Conservation (phyloP, 306 rosid genomes). For the Trifolium subterraneum region DNA sequence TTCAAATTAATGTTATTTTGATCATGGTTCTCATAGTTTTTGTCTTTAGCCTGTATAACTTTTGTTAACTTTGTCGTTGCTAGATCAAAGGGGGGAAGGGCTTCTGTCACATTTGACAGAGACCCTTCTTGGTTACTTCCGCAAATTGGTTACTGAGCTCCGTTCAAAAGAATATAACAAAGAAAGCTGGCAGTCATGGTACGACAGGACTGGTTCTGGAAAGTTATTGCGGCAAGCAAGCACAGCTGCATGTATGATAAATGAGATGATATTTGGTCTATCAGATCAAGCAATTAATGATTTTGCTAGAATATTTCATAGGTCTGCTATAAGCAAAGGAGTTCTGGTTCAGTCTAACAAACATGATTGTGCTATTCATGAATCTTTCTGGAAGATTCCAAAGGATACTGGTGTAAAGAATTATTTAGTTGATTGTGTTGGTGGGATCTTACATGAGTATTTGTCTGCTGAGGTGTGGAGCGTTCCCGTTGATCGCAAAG, state of each 20-base stretch:
- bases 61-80: constrained; percentile 36
- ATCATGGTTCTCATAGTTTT: constrained; percentile 27
- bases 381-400: constrained; percentile 67
- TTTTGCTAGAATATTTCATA: constrained; percentile 68
- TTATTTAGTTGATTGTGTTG: constrained; percentile 75
- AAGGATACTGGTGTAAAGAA: constrained; percentile 58
- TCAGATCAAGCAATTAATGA: constrained; percentile 68
- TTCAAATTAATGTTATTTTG: constrained; percentile 43
- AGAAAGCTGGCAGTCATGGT: constrained; percentile 89
- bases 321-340: constrained; percentile 43
- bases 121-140: constrained; percentile 74
- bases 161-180: constrained; percentile 71
- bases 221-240: constrained; percentile 87
- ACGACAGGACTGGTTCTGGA: constrained; percentile 85
- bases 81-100: constrained; percentile 70
- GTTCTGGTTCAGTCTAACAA: constrained; percentile 47
- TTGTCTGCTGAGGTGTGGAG: constrained; percentile 89
- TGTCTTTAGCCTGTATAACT: constrained; percentile 32
- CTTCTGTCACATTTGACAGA: constrained; percentile 69
- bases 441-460: constrained; percentile 85
- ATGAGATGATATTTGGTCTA: constrained; percentile 90
- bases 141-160: constrained; percentile 77
- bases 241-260: constrained; percentile 88
- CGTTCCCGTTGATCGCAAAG: constrained; percentile 60
- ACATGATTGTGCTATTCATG: constrained; percentile 42